A percentile compares a stretch with the other conserved stretches of the same genome.
Evolutionary conservation across 495 filamentous ascomycete genomes (phyloP).

Genomic region (Achaetomiella virescens): DNA sequence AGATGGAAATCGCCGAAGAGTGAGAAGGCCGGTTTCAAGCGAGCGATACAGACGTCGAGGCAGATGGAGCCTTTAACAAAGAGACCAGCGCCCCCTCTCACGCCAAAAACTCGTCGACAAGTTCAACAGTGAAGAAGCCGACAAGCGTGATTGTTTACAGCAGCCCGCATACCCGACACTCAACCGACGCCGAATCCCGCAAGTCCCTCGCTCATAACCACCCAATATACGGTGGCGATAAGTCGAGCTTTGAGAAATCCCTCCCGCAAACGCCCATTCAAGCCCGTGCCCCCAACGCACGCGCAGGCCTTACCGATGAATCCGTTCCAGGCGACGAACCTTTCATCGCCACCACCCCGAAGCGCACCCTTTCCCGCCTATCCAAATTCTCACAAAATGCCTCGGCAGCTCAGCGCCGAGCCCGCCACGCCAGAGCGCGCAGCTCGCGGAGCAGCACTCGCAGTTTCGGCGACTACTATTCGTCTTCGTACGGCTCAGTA

Average conservation of each 20-base stretch:
- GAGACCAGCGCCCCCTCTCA: slow-evolving; percentile 22
- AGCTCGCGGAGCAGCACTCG: slow-evolving; percentile 38
- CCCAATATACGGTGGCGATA: slow-evolving; percentile 14
- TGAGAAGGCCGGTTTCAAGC: slow-evolving; percentile 18
- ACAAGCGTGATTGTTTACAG: slow-evolving; percentile 43
- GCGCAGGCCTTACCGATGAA: slow-evolving; percentile 44
- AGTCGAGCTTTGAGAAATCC: slow-evolving; percentile 34
- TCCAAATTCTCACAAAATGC: slow-evolving; percentile 34
- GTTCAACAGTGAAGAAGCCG: slow-evolving; percentile 34
- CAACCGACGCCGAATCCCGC: slow-evolving; percentile 32
- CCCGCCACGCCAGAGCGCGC: slow-evolving; percentile 27
- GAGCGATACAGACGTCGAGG: slow-evolving; percentile 20
- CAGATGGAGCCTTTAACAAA: slow-evolving; percentile 19
- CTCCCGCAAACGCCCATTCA: slow-evolving; percentile 41
- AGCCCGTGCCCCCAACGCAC: slow-evolving; percentile 43
- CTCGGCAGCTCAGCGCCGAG: slow-evolving; percentile 22
- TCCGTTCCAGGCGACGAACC: slow-evolving; percentile 43
- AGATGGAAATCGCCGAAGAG: slow-evolving; percentile 39
- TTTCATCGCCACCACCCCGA: slow-evolving; percentile 34
- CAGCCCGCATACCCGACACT: slow-evolving; percentile 26
- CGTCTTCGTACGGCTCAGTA: background rate
- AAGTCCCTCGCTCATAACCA: slow-evolving; percentile 22
- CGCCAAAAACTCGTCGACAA: slow-evolving; percentile 33
- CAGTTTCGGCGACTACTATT: slow-evolving; percentile 34
- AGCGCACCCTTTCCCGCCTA: slow-evolving; percentile 36